These are phyloP conservation scores for Fusarium pseudocircinatum DNA, from an alignment of 2,329 filamentous ascomycete genomes.

Conservation along the genomic window DNA sequence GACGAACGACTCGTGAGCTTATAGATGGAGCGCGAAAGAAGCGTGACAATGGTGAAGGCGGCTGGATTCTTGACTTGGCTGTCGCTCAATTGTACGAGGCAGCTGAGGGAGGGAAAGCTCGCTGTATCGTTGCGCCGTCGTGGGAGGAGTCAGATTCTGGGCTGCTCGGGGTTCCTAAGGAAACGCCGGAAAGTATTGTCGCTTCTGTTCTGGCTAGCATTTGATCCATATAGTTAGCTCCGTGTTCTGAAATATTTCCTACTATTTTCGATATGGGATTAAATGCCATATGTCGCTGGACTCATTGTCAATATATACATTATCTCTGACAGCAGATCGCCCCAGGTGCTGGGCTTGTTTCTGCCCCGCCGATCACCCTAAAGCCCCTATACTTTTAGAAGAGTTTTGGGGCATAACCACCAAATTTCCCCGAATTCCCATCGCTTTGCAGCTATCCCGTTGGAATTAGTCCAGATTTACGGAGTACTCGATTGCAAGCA, in stretches of 20 bases:
- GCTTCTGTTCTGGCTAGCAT: neutral
- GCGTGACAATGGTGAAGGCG: neutral
- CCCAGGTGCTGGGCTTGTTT: neutral
- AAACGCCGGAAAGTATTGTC: neutral
- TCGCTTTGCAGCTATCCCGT: neutral
- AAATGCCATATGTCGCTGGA: neutral
- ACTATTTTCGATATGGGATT: neutral
- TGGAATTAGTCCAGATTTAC: neutral
- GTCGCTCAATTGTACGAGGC: conserved; percentile 20
- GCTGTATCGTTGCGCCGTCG: conserved; percentile 6
- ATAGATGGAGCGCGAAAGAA: conserved; percentile 19
- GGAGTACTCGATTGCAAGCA: neutral
- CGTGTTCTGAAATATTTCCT: neutral
- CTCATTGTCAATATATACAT: neutral
- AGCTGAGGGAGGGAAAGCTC: neutral
- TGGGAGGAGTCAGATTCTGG: conserved; percentile 24
- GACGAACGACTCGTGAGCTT: conserved; percentile 2
- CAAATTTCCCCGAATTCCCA: neutral
- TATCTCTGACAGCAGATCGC: neutral
- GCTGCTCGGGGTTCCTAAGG: neutral
- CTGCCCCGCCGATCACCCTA: neutral
- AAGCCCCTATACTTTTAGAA: neutral
- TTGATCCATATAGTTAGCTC: neutral
- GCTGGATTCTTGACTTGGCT: conserved; percentile 27
- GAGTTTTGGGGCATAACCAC: neutral